A percentile compares a stretch with the other conserved stretches of the same genome.
Conservation (phyloP, 768 basidiomycete genomes). For the Amanita inopinata region DNA sequence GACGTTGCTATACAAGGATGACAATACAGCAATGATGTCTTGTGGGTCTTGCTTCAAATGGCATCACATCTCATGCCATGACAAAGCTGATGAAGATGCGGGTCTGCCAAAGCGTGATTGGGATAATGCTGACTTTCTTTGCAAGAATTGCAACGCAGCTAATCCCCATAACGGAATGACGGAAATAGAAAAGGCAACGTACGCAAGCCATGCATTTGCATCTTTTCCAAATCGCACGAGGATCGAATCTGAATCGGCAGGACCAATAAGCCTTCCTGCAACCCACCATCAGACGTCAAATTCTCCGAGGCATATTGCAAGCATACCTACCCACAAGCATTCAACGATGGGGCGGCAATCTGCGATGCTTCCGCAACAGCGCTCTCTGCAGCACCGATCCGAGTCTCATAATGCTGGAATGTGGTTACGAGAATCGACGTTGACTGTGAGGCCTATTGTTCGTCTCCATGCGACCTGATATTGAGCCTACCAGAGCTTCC, state of each 20-base stretch:
- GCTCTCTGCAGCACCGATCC: too few relatives aligned
- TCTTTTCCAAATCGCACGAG: too few relatives aligned
- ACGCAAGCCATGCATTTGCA: too few relatives aligned
- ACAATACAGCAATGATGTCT: constrained; percentile 67
- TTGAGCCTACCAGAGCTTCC: not conserved
- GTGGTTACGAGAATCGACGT: not conserved
- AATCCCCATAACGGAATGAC: not conserved
- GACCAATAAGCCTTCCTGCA: too few relatives aligned
- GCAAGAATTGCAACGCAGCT: constrained; percentile 40
- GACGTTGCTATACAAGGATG: constrained; percentile 44
- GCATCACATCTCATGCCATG: constrained; percentile 88
- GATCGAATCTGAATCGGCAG: too few relatives aligned
- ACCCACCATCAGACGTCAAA: too few relatives aligned
- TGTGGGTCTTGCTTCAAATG: constrained; percentile 78
- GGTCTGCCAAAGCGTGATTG: constrained; percentile 70
- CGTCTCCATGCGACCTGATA: not conserved
- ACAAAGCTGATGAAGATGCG: constrained; percentile 51
- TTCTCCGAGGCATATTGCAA: too few relatives aligned
- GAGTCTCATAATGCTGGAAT: too few relatives aligned
- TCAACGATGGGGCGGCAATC: too few relatives aligned
- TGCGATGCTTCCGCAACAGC: too few relatives aligned
- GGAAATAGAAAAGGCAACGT: too few relatives aligned
- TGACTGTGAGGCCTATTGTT: not conserved
- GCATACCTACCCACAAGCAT: too few relatives aligned
- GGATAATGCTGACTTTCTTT: constrained; percentile 79